Base-by-base conservation (phyloP, 2,329 filamentous ascomycete species). In the Verticillium nubilum region DNA sequence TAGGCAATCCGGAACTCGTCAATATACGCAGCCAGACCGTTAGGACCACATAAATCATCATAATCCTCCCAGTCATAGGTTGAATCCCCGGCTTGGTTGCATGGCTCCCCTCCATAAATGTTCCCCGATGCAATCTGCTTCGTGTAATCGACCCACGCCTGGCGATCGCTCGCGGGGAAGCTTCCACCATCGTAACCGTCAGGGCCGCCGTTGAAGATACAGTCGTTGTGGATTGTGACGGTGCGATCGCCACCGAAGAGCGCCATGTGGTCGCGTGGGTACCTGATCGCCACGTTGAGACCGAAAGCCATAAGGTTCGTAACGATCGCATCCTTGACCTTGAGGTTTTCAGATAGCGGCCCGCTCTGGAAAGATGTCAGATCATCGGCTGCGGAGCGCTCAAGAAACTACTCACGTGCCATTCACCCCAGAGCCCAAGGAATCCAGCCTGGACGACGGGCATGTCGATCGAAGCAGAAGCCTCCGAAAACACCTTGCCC, bases 181-280 rank as follows among this genome's bases (percentile, higher is more conserved):
- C 61, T 64, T 27, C 62, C 62, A 29, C 62, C 59, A 37, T 63
- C 62, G 35, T 52, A n/a, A 9, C 61, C 62, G 7, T 33, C 33
- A 2, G 61, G 65, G 70, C 76, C 26, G 68, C 67, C 9, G 68
- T 68, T 17, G 69, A 67, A n/a, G 67, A 69, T 26, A 69, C 69
- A 33, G 66, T 67, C 23, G 73, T 74, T 19, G 71, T 75, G 19
- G 33, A 72, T 64, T 0, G 71, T 76, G 1, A 66, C 71, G 2
- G 66, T 68, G 35, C 59, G 54, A 35, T 64, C 57, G 29, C 28
- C 56, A 23, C 58, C 26, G 28, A 54, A 63, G 29, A 64, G 56
- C 19, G 29, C 52, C 23, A 54, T 47, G 58, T 64, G 62, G 47
- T 64, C 62, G 13, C 42, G 37, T 27, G 62, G 62, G 50, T 64